A percentile compares a stretch with the other conserved stretches of the same genome.
phyloP scores from a whole-genome alignment of 306 rosid genomes.

The Notholithocarpus densiflorus region DNA sequence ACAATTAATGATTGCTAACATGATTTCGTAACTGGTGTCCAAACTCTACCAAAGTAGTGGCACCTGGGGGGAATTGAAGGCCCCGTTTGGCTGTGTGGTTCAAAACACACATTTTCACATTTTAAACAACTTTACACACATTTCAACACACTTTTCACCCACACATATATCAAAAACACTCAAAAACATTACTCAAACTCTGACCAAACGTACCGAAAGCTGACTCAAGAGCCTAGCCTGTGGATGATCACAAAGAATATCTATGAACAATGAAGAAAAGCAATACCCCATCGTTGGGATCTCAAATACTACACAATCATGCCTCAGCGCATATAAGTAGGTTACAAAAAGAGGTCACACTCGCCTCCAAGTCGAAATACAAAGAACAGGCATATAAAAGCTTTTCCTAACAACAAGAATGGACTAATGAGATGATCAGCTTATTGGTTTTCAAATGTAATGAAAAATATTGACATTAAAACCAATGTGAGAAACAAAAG shows the following conservation, averaged over 20 bases:
- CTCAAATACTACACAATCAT: background rate
- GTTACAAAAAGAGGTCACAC: background rate
- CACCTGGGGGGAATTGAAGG: background rate
- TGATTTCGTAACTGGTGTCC: background rate
- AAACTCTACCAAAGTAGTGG: slow-evolving; percentile 9
- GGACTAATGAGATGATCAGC: background rate
- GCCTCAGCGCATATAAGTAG: too few relatives aligned
- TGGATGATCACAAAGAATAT: background rate
- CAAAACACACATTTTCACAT: too few relatives aligned
- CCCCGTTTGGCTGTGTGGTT: too few relatives aligned
- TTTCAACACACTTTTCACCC: too few relatives aligned
- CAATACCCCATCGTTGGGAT: slow-evolving; percentile 1
- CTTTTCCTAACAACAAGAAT: background rate
- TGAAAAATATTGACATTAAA: background rate
- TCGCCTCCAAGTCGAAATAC: background rate
- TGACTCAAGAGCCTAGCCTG: too few relatives aligned
- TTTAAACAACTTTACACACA: too few relatives aligned
- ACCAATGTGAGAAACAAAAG: background rate
- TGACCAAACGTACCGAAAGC: too few relatives aligned
- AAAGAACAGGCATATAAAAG: background rate
- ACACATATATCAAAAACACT: too few relatives aligned
- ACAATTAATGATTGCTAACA: background rate
- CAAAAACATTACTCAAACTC: too few relatives aligned
- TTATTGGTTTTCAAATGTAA: background rate
- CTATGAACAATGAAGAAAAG: background rate